phyloP scores from a whole-genome alignment of 78 protist species.

The Bodo saltans region DNA sequence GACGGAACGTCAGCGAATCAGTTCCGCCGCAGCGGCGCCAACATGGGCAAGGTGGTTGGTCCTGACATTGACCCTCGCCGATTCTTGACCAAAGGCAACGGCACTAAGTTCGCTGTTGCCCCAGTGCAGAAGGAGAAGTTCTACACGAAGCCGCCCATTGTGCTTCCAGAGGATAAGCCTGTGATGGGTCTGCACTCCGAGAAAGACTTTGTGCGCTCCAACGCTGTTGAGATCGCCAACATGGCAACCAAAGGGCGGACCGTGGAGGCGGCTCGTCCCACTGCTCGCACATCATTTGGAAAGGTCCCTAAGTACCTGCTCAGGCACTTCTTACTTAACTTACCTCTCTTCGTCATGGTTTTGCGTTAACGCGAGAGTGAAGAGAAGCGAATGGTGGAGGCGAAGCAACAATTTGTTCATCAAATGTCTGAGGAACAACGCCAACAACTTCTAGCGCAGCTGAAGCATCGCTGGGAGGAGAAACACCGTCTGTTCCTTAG shows the following conservation, averaged over 20 bases:
- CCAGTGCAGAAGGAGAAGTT: background rate
- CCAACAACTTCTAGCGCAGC: slow-evolving; percentile 12
- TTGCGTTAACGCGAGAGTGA: too few relatives aligned
- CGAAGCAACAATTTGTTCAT: background rate
- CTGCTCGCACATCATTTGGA: slow-evolving; percentile 2
- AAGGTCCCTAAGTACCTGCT: slow-evolving; percentile 47
- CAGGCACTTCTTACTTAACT: too few relatives aligned
- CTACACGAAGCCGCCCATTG: slow-evolving; percentile 26
- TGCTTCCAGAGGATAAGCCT: slow-evolving; percentile 27
- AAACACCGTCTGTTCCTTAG: slow-evolving; percentile 45
- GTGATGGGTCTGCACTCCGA: slow-evolving; percentile 35
- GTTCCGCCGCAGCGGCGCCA: background rate
- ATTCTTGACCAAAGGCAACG: background rate
- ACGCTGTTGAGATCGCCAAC: slow-evolving; percentile 54
- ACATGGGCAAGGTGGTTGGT: background rate
- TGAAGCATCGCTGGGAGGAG: slow-evolving; percentile 51
- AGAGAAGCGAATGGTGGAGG: too few relatives aligned
- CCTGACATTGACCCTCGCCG: background rate
- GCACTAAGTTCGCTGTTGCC: background rate
- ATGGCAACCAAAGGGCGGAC: background rate
- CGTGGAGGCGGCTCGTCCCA: background rate
- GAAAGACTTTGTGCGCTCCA: slow-evolving; percentile 48
- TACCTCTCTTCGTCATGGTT: too few relatives aligned
- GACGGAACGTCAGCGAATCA: background rate
- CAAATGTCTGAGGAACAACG: slow-evolving; percentile 37